Evolutionary conservation across 352 stramenopile genomes (phyloP), one percentile per base, ranked within the genome.

Genomic region (Pythium rhizo-oryzae): DNA sequence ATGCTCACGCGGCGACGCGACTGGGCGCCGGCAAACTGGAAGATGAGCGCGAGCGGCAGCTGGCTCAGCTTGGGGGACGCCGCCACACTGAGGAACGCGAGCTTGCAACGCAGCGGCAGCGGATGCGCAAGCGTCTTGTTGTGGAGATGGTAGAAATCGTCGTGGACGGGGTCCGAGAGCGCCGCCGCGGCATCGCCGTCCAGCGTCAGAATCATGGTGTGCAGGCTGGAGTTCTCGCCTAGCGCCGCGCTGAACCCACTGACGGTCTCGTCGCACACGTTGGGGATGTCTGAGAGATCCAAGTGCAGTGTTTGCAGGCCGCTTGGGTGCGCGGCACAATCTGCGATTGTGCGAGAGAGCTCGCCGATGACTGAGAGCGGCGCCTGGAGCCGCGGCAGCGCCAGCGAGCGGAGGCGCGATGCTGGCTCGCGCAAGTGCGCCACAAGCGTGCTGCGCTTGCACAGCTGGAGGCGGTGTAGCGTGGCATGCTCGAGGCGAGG

Each of bases 61-160:
- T 59, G 61, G 41, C 51, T 67, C 51, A 66, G 44, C 24, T 46
- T 60, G 0, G 51, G 1, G 6, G 21, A 12, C 4, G 49, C 12
- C 0, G 59, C 7, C 11, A 58, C 53, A 19, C 62, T 69, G 3
- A 69, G 21, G 37, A 69, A 69, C 4, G 62, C 62, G 23, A 69
- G 44, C 21, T 55, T 60, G 19, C 18, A 21, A 12, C 23, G 44
- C 1, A n/a, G n/a, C 5, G 19, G 44, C n/a, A 64, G 30, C 19
- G 44, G 43, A 33, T 69, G 52, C 30, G 51, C 23, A 9, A 69
- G 15, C 15, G 0, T 11, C 19, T 54, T 19, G 55, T 69, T 69
- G 54, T 69, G 62, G 47, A 59, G 62, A 23, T 39, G 33, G 33
- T 59, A 58, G 12, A 69, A 69, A 0, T 55, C 54, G 35, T 69